Base-by-base conservation (phyloP, 2,329 filamentous ascomycete genomes). In the Seiridium cupressi region DNA sequence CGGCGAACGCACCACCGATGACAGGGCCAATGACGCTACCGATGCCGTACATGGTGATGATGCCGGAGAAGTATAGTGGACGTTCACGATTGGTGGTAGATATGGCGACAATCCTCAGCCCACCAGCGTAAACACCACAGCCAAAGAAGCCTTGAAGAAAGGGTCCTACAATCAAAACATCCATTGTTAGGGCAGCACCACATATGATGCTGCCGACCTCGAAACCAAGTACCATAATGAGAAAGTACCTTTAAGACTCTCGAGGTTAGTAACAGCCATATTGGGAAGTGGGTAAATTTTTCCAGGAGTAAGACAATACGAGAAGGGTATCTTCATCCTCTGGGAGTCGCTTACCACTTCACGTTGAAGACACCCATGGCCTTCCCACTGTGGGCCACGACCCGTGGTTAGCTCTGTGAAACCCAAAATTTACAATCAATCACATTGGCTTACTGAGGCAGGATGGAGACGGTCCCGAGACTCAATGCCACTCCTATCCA, bases 161-260 rank as follows among this genome's bases (percentile, higher is more conserved):
- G 13, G 79, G 71, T 4, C 79, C 79, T 26, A 78, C 64, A 59
- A 84, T 83, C 34, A 83, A 61, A 35, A 75, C 74, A 62, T 76
- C 67, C 72, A 81, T 80, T 18, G 51, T 74, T 0, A 74, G 75
- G 0, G 78, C 76, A 0, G 70, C 78, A 36, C 78, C 79, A 60
- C 78, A 80, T 3, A 78, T 62, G 2, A 73, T 72, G 34, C 63
- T 69, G 18, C 71, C 71, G 11, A 63, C 61, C 58, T 67, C 63
- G 60, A 73, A 73, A 4, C 7, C 9, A 26, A 47, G 44, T 1
- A 47, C 44, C 8, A 9, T 32, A 3, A 68, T 18, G 31, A 69
- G 13, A 38, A 71, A 54, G 34, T 26, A 26, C 18, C 18, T 26
- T 26, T 26, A 2, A 1, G 1, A 26, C 18, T 2, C 18, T 26